Evolutionary conservation across 2,329 filamentous ascomycete genomes (phyloP).

Genomic region (Aspergillus sp.): DNA sequence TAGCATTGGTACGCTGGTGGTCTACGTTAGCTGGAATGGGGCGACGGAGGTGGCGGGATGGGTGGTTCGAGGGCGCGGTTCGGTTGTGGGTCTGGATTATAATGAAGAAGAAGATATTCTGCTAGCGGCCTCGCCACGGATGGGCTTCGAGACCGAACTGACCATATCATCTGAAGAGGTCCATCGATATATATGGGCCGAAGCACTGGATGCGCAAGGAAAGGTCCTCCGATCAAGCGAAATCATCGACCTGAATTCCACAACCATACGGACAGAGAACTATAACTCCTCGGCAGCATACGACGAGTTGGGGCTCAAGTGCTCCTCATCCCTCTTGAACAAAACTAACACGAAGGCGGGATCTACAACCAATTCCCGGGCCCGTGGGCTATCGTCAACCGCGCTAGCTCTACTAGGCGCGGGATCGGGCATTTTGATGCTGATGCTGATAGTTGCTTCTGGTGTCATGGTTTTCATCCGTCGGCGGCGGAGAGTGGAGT

Average conservation of each 20-base stretch:
- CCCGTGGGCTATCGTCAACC: not conserved
- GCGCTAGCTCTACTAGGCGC: not conserved
- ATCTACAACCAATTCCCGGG: not conserved
- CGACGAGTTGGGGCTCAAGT: not conserved
- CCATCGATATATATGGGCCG: not conserved
- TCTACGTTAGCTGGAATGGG: conserved; percentile 15
- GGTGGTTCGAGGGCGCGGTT: conserved; percentile 6
- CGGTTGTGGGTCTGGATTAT: not conserved
- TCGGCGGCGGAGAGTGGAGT: not conserved
- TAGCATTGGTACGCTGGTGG: conserved; percentile 4
- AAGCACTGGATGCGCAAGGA: not conserved
- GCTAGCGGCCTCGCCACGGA: not conserved
- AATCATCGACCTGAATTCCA: not conserved
- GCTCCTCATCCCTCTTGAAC: not conserved
- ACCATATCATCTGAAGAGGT: not conserved
- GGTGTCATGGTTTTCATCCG: not conserved
- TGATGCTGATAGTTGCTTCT: not conserved
- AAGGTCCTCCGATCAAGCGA: not conserved
- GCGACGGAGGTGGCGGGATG: conserved; percentile 9
- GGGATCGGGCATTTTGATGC: not conserved
- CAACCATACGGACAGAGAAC: not conserved
- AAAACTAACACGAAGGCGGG: no score
- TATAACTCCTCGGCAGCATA: not conserved
- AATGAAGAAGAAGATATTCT: not conserved
- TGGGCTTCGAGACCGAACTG: not conserved